Percentiles rank a stretch among this genome's conserved stretches.
phyloP scores from a whole-genome alignment of 2,329 filamentous ascomycete genomes.

The Calonectria honghensis region DNA sequence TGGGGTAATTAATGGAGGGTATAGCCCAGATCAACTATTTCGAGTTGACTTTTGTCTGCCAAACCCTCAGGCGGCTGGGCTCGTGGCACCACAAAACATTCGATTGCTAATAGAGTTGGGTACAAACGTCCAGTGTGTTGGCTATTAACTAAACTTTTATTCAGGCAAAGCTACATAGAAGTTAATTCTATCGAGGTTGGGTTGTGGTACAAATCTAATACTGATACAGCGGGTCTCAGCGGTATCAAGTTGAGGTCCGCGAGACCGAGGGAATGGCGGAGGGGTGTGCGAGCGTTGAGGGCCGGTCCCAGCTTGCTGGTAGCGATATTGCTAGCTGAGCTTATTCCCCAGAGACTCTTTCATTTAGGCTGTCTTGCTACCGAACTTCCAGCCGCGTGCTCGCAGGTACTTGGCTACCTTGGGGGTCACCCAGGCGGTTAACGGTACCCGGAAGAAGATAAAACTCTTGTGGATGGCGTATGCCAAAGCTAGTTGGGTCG shows the following conservation, averaged over 20 bases:
- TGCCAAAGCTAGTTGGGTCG: conserved; percentile 91
- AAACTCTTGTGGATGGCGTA: conserved; percentile 99
- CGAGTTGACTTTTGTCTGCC: neutral
- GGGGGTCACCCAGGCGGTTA: conserved; percentile 92
- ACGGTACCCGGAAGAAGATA: conserved; percentile 95
- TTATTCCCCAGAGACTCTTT: conserved; percentile 29
- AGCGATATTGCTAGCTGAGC: neutral
- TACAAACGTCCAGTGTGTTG: neutral
- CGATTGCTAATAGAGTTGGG: conserved; percentile 21
- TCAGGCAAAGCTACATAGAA: conserved; percentile 22
- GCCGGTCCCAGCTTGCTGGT: conserved; percentile 3
- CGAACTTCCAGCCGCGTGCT: conserved; percentile 95
- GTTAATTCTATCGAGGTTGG: conserved; percentile 30
- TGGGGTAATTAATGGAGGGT: conserved; percentile 14
- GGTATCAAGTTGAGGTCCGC: conserved; percentile 4
- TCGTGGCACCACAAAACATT: neutral
- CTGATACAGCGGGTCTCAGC: conserved; percentile 34
- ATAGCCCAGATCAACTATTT: neutral
- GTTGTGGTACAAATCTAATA: conserved; percentile 38
- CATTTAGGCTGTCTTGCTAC: conserved; percentile 73
- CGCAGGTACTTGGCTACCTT: conserved; percentile 94
- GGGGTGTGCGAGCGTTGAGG: conserved; percentile 6
- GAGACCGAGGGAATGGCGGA: conserved; percentile 3
- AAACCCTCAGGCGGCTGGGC: neutral
- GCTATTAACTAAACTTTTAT: conserved; percentile 28